A percentile compares a stretch with the other conserved stretches of the same genome.
These are phyloP conservation scores for Purpureocillium lavendulum DNA, from an alignment of 2,329 filamentous ascomycete genomes.

Conservation along the genomic window DNA sequence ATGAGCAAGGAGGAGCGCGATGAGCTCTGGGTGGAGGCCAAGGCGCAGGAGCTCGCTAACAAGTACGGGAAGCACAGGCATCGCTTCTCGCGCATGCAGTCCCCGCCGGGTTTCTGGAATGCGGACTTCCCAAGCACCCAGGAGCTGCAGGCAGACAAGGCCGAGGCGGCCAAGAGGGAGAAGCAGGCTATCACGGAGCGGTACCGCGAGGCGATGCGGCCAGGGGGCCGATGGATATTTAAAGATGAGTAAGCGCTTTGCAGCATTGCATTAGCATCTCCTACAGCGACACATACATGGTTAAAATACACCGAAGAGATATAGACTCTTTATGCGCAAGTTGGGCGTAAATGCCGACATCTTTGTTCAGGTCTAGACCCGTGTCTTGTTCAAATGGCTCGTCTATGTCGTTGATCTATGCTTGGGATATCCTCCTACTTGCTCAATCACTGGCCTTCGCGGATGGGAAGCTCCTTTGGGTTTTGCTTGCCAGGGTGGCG, in stretches of 20 bases:
- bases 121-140: conserved; percentile 86
- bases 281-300: too few species aligned
- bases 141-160: conserved; percentile 58
- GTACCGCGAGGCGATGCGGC: conserved; percentile 73
- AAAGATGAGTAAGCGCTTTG: conserved; percentile 55
- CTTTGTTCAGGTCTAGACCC: too few species aligned
- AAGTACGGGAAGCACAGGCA: conserved; percentile 71
- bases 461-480: conserved; percentile 4
- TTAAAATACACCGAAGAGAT: too few species aligned
- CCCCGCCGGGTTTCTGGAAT: conserved; percentile 86
- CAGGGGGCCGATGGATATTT: conserved; percentile 71
- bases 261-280: too few species aligned
- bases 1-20: conserved; percentile 55
- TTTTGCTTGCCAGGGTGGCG: conserved; percentile 42
- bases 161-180: conserved; percentile 56
- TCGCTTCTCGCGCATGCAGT: conserved; percentile 59
- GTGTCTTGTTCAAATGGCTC: not conserved
- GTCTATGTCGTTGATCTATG: conserved; percentile 1
- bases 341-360: too few species aligned
- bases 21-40: conserved; percentile 66
- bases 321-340: too few species aligned
- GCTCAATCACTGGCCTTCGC: not conserved
- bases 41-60: conserved; percentile 64
- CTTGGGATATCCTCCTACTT: not conserved
- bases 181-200: conserved; percentile 60